These are phyloP conservation scores for Podila verticillata DNA, from an alignment of 192 early-diverging fungal genomes.

Conservation along the genomic window DNA sequence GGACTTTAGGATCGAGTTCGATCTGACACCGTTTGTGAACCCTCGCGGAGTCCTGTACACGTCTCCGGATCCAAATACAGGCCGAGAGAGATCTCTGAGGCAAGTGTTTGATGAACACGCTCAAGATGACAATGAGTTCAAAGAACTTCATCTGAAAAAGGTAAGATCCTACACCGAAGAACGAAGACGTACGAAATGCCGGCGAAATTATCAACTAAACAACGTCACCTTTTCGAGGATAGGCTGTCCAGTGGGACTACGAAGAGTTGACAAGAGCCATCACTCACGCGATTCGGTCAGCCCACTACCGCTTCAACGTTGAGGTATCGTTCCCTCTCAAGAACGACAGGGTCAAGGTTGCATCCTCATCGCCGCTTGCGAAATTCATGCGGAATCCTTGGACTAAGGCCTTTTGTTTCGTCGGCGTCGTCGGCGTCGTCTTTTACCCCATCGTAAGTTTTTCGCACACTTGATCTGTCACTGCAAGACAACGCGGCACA, in stretches of 20 bases:
- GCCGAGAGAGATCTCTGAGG: conserved; percentile 12
- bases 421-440: conserved; percentile 38
- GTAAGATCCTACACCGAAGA: conserved; percentile 2
- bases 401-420: conserved; percentile 41
- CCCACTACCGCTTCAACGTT: conserved; percentile 27
- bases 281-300: conserved; percentile 38
- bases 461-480: no score
- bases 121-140: conserved; percentile 47
- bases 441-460: conserved; percentile 42
- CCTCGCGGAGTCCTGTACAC: conserved; percentile 25
- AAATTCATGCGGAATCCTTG: conserved; percentile 36
- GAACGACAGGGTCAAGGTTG: conserved; percentile 46
- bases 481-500: no score
- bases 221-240: background rate
- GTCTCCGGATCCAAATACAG: conserved; percentile 22
- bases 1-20: conserved; percentile 50
- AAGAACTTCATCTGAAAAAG: conserved; percentile 55
- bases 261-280: conserved; percentile 47
- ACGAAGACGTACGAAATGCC: background rate
- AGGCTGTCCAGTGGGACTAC: conserved; percentile 46
- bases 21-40: conserved; percentile 44
- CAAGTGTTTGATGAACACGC: conserved; percentile 47
- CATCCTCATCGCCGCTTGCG: conserved; percentile 27
- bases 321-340: conserved; percentile 34
- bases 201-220: background rate